phyloP scores from a whole-genome alignment of 495 filamentous ascomycete genomes.

The Monascus purpureus region DNA sequence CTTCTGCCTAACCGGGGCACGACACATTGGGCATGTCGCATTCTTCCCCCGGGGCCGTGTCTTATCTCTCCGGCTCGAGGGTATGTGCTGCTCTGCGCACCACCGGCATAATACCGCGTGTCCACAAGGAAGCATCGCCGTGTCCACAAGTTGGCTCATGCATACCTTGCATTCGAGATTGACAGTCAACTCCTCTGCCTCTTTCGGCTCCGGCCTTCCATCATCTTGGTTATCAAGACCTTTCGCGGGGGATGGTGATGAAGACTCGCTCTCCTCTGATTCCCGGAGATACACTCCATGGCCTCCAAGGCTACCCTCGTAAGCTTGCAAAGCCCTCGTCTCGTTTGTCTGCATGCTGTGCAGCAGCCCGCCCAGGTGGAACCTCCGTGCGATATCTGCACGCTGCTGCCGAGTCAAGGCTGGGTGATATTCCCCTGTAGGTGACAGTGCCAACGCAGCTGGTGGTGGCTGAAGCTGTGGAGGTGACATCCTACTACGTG shows the following conservation, averaged over 20 bases:
- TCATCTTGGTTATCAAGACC: conserved; percentile 8
- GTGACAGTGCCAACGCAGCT: too few species aligned
- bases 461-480: too few species aligned
- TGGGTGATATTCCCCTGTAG: neutral
- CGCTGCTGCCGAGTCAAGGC: conserved; percentile 2
- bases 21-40: conserved; percentile 12
- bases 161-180: conserved; percentile 43
- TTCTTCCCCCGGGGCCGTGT: conserved; percentile 5
- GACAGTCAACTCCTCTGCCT: conserved; percentile 30
- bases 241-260: conserved; percentile 2
- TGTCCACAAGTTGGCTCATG: conserved; percentile 39
- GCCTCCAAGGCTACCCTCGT: conserved; percentile 2
- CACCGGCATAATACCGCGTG: conserved; percentile 39
- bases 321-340: conserved; percentile 2
- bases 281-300: neutral
- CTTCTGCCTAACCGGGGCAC: conserved; percentile 10
- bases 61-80: conserved; percentile 1
- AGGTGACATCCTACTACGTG: too few species aligned
- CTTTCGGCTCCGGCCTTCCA: conserved; percentile 27
- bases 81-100: conserved; percentile 15
- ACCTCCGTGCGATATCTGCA: neutral
- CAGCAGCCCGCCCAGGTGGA: conserved; percentile 1
- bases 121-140: conserved; percentile 39
- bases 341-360: conserved; percentile 4
- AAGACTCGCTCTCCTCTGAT: neutral